Evolutionary conservation across 164 flowering plant species (phyloP).

Genomic region (Annona squamosa): DNA sequence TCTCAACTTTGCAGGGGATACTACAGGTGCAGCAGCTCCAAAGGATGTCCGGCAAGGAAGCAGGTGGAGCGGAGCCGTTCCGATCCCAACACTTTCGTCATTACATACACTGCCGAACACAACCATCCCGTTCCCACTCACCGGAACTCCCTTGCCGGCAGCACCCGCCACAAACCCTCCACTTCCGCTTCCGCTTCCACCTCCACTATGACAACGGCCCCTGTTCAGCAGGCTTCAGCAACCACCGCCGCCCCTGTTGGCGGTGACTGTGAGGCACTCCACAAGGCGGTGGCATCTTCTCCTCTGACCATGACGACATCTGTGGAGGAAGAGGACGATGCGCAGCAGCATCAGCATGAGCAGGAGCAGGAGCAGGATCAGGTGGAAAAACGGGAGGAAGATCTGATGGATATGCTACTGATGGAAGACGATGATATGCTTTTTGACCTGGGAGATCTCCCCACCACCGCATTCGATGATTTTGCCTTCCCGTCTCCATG

Average conservation of each 20-base stretch:
- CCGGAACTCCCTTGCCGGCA: conserved; percentile 91
- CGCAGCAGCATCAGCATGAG: conserved; percentile 18
- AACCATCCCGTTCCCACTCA: conserved; percentile 95
- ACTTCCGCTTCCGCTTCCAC: neutral
- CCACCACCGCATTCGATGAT: conserved; percentile 23
- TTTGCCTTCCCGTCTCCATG: conserved; percentile 36
- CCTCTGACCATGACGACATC: conserved; percentile 28
- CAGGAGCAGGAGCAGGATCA: conserved; percentile 21
- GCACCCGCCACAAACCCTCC: conserved; percentile 60
- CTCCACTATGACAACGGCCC: neutral
- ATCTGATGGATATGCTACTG: conserved; percentile 35
- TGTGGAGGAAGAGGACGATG: conserved; percentile 14
- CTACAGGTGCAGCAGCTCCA: conserved; percentile 93
- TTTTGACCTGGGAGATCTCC: conserved; percentile 52
- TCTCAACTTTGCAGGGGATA: conserved; percentile 56
- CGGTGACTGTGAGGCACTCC: neutral
- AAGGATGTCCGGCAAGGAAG: conserved; percentile 91
- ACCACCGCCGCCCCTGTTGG: neutral
- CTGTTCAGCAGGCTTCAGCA: conserved; percentile 7
- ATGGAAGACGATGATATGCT: conserved; percentile 54
- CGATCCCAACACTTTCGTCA: conserved; percentile 82
- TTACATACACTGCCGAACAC: conserved; percentile 92
- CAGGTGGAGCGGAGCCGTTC: conserved; percentile 90
- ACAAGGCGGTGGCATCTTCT: conserved; percentile 12
- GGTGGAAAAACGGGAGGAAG: conserved; percentile 21